These are phyloP conservation scores for Linnemannia elongata DNA, from an alignment of 192 early-diverging fungal species.

Conservation along the genomic window DNA sequence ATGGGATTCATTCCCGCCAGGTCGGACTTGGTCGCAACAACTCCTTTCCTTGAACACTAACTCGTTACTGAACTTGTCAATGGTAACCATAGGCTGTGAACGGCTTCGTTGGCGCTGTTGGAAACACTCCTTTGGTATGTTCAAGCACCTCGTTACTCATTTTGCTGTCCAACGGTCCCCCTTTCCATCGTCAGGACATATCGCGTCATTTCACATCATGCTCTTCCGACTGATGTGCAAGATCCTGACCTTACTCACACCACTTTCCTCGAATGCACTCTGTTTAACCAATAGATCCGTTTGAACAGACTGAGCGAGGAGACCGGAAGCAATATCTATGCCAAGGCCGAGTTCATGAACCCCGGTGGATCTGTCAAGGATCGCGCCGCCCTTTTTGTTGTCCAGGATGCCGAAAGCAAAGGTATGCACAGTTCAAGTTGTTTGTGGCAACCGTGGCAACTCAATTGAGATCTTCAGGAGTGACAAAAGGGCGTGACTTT, in stretches of 20 bases:
- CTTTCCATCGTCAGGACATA: background rate
- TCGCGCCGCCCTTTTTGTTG: slow-evolving; percentile 93
- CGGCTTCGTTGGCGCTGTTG: slow-evolving; percentile 88
- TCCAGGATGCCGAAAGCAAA: slow-evolving; percentile 92
- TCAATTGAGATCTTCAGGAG: no score
- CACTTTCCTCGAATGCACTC: background rate
- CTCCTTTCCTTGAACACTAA: no score
- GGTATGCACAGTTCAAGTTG: slow-evolving; percentile 17
- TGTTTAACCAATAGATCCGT: slow-evolving; percentile 66
- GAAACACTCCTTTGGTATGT: slow-evolving; percentile 92
- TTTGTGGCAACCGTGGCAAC: no score
- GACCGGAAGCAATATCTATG: slow-evolving; percentile 89
- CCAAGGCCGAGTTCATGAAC: slow-evolving; percentile 98
- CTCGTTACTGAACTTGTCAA: background rate
- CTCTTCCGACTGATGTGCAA: background rate
- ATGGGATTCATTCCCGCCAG: background rate
- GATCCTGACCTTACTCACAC: background rate
- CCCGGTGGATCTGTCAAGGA: slow-evolving; percentile 98
- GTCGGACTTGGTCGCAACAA: background rate
- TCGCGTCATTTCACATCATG: slow-evolving; percentile 18
- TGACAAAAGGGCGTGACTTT: no score
- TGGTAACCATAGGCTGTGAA: slow-evolving; percentile 63
- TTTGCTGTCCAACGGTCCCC: background rate
- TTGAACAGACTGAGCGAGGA: slow-evolving; percentile 78
- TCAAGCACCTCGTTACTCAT: background rate